These are phyloP conservation scores for Dalbergia cochinchinensis DNA, from an alignment of 306 rosid genomes.

Conservation along the genomic window DNA sequence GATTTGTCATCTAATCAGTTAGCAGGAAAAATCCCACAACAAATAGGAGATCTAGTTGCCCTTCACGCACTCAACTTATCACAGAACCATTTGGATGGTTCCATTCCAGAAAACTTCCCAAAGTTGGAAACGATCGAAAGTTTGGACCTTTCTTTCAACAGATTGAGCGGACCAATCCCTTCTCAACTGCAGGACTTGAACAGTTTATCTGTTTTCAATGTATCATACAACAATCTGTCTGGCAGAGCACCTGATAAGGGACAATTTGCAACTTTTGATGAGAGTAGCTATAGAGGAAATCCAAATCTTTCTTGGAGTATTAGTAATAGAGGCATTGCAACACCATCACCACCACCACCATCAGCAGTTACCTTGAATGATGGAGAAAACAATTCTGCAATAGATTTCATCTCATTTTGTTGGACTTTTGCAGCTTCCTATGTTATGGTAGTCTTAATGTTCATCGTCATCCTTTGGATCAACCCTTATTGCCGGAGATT, in stretches of 20 bases:
- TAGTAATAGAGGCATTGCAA: background rate
- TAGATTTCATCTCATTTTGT: conserved; percentile 22
- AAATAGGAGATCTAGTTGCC: background rate
- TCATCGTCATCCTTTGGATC: conserved; percentile 22
- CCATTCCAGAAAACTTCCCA: conserved; percentile 26
- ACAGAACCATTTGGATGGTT: conserved; percentile 11
- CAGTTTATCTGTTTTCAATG: conserved; percentile 28
- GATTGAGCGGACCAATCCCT: conserved; percentile 42
- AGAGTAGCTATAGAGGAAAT: conserved; percentile 24
- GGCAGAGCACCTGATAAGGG: background rate
- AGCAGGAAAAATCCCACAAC: no score
- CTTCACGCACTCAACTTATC: conserved; percentile 42
- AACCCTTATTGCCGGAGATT: background rate
- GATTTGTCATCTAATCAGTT: no score
- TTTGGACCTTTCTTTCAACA: background rate
- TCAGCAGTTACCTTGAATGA: background rate
- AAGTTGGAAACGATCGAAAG: background rate
- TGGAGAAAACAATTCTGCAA: background rate
- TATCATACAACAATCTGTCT: conserved; percentile 33
- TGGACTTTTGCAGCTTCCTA: conserved; percentile 24
- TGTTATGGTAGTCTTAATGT: background rate
- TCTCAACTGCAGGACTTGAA: background rate
- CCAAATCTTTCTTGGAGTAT: conserved; percentile 3
- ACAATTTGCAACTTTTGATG: background rate
- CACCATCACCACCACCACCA: background rate